These are phyloP conservation scores for Stenocarpella maydis DNA, from an alignment of 2,329 filamentous ascomycete species.

Conservation along the genomic window DNA sequence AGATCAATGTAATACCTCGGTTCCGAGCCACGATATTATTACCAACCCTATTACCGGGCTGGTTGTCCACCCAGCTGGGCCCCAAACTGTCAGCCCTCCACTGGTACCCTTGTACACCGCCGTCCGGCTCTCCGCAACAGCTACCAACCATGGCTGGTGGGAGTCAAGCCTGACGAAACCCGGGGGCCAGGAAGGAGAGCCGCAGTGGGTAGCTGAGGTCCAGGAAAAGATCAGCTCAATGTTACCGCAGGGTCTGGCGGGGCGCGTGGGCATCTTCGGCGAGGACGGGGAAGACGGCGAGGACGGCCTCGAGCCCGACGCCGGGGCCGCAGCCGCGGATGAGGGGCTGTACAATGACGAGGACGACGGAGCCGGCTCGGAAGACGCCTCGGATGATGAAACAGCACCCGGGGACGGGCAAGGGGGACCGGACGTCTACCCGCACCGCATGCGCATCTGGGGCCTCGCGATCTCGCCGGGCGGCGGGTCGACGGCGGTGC, in stretches of 20 bases:
- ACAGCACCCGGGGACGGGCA: conserved; percentile 42
- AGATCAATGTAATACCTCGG: conserved; percentile 56
- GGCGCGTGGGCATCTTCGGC: conserved; percentile 46
- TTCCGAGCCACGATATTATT: conserved; percentile 40
- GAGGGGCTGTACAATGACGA: conserved; percentile 39
- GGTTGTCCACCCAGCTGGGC: conserved; percentile 51
- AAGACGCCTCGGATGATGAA: conserved; percentile 45
- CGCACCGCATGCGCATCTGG: conserved; percentile 61
- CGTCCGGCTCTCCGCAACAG: conserved; percentile 60
- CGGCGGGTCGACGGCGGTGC: conserved; percentile 58
- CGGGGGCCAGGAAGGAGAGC: conserved; percentile 36
- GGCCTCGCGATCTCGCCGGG: conserved; percentile 61
- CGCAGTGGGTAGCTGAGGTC: conserved; percentile 60
- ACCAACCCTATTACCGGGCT: conserved; percentile 61
- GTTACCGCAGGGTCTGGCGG: conserved; percentile 56
- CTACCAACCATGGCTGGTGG: conserved; percentile 61
- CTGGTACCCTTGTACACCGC: conserved; percentile 58
- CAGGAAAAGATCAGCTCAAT: conserved; percentile 52
- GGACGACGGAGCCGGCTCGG: conserved; percentile 43
- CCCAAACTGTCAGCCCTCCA: conserved; percentile 42
- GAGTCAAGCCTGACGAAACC: conserved; percentile 53
- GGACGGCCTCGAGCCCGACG: conserved; percentile 39
- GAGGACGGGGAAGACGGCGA: conserved; percentile 43
- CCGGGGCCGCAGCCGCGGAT: conserved; percentile 43
- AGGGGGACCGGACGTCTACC: conserved; percentile 53